Percentiles rank a stretch among this genome's conserved stretches.
These are phyloP conservation scores for Globisporangium barbulae DNA, from an alignment of 352 stramenopile genomes.

Conservation along the genomic window DNA sequence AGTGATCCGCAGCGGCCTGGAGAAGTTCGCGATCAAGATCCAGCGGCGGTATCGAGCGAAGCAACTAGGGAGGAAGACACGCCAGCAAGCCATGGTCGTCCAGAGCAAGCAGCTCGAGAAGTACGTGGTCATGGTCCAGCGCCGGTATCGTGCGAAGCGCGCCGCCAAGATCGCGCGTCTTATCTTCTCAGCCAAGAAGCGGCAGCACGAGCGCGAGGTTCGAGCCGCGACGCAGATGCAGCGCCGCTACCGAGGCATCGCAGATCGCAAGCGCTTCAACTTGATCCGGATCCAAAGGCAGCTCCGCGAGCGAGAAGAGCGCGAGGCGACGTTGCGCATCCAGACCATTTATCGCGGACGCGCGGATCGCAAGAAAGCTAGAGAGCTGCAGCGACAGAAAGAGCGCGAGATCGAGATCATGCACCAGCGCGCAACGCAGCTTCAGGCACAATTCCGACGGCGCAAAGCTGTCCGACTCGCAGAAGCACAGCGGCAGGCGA, in stretches of 20 bases:
- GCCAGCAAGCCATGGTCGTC: constrained; percentile 35
- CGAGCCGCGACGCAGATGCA: constrained; percentile 50
- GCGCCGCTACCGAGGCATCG: constrained; percentile 44
- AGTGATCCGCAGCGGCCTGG: constrained; percentile 38
- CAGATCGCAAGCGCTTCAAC: constrained; percentile 32
- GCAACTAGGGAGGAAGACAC: constrained; percentile 23
- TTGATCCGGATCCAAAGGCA: constrained; percentile 31
- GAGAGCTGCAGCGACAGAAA: constrained; percentile 29
- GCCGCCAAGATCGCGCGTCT: constrained; percentile 33
- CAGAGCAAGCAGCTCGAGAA: constrained; percentile 45
- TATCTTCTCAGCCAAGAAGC: constrained; percentile 29
- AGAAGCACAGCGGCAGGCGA: constrained; percentile 22
- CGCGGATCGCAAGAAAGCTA: constrained; percentile 38
- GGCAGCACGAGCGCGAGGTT: constrained; percentile 32
- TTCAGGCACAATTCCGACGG: constrained; percentile 57
- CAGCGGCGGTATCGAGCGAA: constrained; percentile 62
- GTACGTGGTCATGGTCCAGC: constrained; percentile 48
- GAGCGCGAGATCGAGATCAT: constrained; percentile 29
- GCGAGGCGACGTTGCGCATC: constrained; percentile 42
- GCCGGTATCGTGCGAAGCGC: constrained; percentile 54
- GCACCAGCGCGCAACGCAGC: constrained; percentile 34
- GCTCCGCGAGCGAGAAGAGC: constrained; percentile 29
- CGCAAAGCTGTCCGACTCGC: constrained; percentile 31
- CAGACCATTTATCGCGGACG: constrained; percentile 58
- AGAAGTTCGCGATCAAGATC: constrained; percentile 59